These are phyloP conservation scores for Dichomitus squalens DNA, from an alignment of 1,284 basidiomycete species.

Conservation along the genomic window DNA sequence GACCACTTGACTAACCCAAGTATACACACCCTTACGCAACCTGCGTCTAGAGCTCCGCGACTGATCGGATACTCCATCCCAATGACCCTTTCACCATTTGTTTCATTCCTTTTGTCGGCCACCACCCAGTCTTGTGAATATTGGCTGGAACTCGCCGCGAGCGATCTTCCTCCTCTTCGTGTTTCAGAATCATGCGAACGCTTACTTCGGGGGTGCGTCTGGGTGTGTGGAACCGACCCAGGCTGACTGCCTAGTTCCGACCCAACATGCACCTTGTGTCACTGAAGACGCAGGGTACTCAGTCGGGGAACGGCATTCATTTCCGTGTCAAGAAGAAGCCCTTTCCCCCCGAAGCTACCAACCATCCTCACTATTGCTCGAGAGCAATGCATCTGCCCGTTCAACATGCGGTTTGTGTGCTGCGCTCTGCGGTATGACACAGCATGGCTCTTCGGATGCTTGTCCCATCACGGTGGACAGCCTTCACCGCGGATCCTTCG, in stretches of 20 bases:
- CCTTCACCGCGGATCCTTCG: conserved; percentile 24
- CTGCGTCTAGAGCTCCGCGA: conserved; percentile 11
- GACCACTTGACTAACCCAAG: conserved; percentile 13
- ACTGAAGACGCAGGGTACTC: not conserved
- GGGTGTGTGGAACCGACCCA: not conserved
- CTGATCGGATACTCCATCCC: conserved; percentile 20
- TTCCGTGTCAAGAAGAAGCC: conserved; percentile 13
- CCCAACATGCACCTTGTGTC: not conserved
- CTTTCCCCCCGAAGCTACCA: conserved; percentile 8
- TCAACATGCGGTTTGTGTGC: conserved; percentile 11
- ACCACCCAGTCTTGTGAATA: not conserved
- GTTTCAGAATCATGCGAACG: conserved; percentile 20
- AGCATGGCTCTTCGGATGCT: conserved; percentile 13
- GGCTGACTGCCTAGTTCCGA: not conserved
- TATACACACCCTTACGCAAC: conserved; percentile 19
- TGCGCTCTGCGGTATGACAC: conserved; percentile 14
- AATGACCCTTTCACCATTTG: conserved; percentile 11
- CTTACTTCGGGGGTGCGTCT: not conserved
- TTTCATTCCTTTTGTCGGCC: conserved; percentile 9
- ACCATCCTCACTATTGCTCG: not conserved
- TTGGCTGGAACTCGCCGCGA: conserved; percentile 1
- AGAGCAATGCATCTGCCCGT: conserved; percentile 7
- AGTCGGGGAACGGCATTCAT: conserved; percentile 11
- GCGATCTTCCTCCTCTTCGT: not conserved
- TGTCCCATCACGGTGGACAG: conserved; percentile 18